A percentile compares a stretch with the other conserved stretches of the same genome.
Evolutionary conservation across 1,284 basidiomycete species (phyloP).

Genomic region (Hortiboletus rubellus): DNA sequence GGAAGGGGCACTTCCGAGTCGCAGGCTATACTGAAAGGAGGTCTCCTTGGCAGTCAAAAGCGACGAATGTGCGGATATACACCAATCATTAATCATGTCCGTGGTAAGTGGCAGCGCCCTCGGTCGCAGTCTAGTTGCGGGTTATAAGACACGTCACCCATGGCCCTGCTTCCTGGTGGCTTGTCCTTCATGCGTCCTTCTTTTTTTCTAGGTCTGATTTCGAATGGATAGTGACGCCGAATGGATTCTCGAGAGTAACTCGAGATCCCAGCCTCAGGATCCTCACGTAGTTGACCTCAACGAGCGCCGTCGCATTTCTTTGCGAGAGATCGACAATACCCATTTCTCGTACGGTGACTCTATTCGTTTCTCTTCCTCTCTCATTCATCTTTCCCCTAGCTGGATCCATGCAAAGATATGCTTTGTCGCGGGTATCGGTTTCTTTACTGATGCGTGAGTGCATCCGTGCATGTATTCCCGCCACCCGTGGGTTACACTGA

Average conservation of each 20-base stretch:
- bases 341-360: conserved; percentile 22
- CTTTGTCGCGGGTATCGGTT: conserved; percentile 24
- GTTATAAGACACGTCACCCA: conserved; percentile 17
- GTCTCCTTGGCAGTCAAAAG: conserved; percentile 4
- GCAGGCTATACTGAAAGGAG: not conserved
- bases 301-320: conserved; percentile 21
- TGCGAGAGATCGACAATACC: conserved; percentile 21
- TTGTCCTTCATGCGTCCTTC: conserved; percentile 3
- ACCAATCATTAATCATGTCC: conserved; percentile 16
- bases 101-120: conserved; percentile 2
- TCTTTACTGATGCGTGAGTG: conserved; percentile 28
- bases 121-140: conserved; percentile 3
- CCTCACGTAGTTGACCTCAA: conserved; percentile 17
- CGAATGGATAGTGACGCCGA: conserved; percentile 15
- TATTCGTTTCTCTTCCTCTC: not conserved
- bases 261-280: not conserved
- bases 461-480: not conserved
- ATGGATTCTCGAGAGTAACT: conserved; percentile 1
- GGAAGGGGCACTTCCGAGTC: not conserved
- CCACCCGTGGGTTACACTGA: not conserved
- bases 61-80: conserved; percentile 25
- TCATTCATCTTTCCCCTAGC: conserved; percentile 5
- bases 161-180: not conserved
- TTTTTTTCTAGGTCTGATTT: not conserved
- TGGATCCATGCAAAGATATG: conserved; percentile 28